A percentile compares a stretch with the other conserved stretches of the same genome.
Evolutionary conservation across 768 basidiomycete genomes (phyloP).

Genomic region (Royoungia palumana): DNA sequence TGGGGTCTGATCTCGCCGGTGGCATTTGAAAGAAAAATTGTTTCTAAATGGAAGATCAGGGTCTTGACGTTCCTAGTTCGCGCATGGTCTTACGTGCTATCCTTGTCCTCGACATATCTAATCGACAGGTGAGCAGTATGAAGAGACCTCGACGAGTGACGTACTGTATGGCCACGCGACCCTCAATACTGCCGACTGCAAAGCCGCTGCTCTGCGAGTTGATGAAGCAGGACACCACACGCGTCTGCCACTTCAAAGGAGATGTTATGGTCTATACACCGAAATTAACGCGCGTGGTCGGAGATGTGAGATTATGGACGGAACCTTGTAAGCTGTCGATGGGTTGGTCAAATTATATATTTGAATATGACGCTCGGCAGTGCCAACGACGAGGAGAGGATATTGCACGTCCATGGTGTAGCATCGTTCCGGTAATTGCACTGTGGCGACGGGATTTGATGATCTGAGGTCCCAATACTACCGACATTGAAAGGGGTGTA

Average conservation of each 20-base stretch:
- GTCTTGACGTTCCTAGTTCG: background rate
- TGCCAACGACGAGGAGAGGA: conserved; percentile 87
- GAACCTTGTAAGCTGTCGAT: conserved; percentile 70
- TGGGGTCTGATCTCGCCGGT: conserved; percentile 56
- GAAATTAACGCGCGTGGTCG: conserved; percentile 1
- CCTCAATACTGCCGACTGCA: conserved; percentile 83
- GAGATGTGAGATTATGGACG: conserved; percentile 13
- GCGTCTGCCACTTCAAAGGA: conserved; percentile 92
- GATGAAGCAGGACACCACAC: conserved; percentile 81
- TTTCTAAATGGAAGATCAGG: conserved; percentile 36
- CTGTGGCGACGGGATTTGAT: conserved; percentile 69
- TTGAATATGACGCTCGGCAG: conserved; percentile 88
- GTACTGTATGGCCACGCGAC: conserved; percentile 94
- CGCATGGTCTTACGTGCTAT: conserved; percentile 50
- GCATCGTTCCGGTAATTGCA: conserved; percentile 85
- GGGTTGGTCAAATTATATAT: conserved; percentile 87
- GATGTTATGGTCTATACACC: conserved; percentile 65
- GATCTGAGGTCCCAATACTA: conserved; percentile 93
- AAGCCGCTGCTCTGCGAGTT: conserved; percentile 65
- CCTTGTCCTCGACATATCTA: conserved; percentile 87
- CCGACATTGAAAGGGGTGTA: background rate
- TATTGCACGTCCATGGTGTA: conserved; percentile 83
- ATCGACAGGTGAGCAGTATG: background rate
- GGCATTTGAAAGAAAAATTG: conserved; percentile 89
- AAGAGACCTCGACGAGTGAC: conserved; percentile 30